Evolutionary conservation across 139 green algal genomes (phyloP).

Genomic region (Trebouxia sp.): DNA sequence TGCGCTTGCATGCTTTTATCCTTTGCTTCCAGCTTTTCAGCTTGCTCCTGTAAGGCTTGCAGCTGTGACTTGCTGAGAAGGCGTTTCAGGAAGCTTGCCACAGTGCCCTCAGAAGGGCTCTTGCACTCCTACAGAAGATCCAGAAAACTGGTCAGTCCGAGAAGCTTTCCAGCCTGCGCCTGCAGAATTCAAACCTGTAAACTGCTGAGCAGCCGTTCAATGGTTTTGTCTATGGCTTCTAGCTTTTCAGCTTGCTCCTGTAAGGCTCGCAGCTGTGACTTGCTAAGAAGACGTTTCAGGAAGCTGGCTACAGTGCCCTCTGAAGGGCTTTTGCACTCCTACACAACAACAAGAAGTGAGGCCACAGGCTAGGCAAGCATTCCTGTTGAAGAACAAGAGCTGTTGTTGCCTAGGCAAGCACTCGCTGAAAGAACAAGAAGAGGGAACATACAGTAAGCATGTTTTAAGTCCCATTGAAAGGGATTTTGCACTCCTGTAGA

Average conservation of each 20-base stretch:
- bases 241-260: neutral
- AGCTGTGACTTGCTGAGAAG: neutral
- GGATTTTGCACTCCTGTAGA: too few species aligned
- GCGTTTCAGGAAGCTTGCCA: neutral
- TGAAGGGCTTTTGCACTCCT: neutral
- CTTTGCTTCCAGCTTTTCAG: neutral
- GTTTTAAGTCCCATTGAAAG: too few species aligned
- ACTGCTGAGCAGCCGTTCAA: neutral
- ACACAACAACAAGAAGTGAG: too few species aligned
- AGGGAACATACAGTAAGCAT: too few species aligned
- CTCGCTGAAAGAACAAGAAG: too few species aligned
- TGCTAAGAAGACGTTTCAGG: neutral
- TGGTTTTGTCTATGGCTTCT: neutral
- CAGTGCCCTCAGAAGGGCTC: neutral
- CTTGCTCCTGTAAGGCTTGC: neutral
- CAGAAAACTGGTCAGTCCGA: too few species aligned
- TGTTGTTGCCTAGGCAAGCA: too few species aligned
- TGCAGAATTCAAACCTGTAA: neutral
- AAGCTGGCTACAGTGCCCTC: neutral
- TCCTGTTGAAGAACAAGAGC: too few species aligned
- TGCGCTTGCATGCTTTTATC: neutral
- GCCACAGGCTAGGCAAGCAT: too few species aligned
- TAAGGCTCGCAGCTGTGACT: neutral
- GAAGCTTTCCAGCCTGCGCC: neutral
- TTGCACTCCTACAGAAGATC: neutral